Conservation (phyloP, 306 rosid genomes). For the Dalbergia oliveri region DNA sequence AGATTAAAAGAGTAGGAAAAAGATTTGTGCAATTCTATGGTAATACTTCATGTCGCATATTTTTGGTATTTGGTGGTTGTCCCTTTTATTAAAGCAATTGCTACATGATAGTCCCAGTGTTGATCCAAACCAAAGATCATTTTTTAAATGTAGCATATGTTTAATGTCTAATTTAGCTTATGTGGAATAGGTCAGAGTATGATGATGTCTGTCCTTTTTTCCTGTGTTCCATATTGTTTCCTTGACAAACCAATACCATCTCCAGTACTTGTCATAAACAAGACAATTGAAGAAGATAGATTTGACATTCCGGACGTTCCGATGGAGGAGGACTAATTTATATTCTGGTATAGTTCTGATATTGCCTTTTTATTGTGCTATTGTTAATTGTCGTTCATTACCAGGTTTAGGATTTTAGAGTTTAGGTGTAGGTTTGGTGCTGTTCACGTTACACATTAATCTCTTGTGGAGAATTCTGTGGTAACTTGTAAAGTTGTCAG, state of each 20-base stretch:
- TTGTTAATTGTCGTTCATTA: slow-evolving; percentile 11
- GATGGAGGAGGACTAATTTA: slow-evolving; percentile 77
- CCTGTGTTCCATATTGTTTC: slow-evolving; percentile 29
- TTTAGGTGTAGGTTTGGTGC: no score
- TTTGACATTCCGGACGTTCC: slow-evolving; percentile 89
- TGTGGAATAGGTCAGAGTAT: neutral
- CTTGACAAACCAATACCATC: slow-evolving; percentile 51
- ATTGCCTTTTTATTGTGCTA: slow-evolving; percentile 19
- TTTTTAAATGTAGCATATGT: neutral
- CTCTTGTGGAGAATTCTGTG: neutral
- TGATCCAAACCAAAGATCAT: neutral
- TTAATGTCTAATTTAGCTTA: neutral
- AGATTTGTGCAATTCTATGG: neutral
- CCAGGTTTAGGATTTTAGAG: neutral
- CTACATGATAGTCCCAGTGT: neutral
- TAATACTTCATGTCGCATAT: neutral
- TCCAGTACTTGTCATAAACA: slow-evolving; percentile 69
- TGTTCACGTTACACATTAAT: slow-evolving; percentile 5
- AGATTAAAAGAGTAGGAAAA: neutral
- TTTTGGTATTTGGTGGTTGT: neutral
- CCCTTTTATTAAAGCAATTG: neutral
- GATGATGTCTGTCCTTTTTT: neutral
- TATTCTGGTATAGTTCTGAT: slow-evolving; percentile 51
- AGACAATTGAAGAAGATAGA: slow-evolving; percentile 82
- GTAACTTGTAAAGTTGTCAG: neutral